Percentiles rank a stretch among this genome's conserved stretches.
Conservation (phyloP, 2,329 filamentous ascomycete species). For the Pseudogymnoascus sp. region DNA sequence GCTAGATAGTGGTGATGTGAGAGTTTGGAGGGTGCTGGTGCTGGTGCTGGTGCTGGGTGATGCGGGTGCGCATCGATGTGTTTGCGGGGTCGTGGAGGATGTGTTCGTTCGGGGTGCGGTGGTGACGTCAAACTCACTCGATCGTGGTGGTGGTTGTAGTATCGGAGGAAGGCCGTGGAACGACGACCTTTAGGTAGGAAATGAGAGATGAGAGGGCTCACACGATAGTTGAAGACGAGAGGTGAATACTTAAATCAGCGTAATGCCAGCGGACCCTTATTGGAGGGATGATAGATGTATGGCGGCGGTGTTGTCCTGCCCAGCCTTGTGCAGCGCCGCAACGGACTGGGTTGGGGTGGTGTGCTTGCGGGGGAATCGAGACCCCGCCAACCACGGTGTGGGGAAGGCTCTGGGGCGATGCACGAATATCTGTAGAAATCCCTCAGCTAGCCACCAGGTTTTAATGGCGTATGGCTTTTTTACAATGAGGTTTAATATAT, state of each 20-base stretch:
- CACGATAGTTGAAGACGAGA: not conserved
- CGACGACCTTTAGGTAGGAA: not conserved
- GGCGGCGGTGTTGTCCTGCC: not conserved
- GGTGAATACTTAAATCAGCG: not conserved
- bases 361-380: not conserved
- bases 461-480: not conserved
- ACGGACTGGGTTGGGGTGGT: not conserved
- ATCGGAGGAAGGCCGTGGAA: not conserved
- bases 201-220: not conserved
- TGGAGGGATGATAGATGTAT: not conserved
- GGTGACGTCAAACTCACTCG: not conserved
- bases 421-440: not conserved
- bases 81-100: not conserved
- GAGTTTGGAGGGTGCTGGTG: not conserved
- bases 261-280: not conserved
- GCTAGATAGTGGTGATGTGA: not conserved
- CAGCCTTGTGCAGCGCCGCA: not conserved
- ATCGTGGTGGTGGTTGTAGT: not conserved
- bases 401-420: not conserved
- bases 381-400: not conserved
- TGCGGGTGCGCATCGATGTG: not conserved
- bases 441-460: not conserved
- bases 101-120: not conserved
- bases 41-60: no score
- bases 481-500: not conserved